Conservation (phyloP, 441 rosid species). For the Bruguiera hainesii region DNA sequence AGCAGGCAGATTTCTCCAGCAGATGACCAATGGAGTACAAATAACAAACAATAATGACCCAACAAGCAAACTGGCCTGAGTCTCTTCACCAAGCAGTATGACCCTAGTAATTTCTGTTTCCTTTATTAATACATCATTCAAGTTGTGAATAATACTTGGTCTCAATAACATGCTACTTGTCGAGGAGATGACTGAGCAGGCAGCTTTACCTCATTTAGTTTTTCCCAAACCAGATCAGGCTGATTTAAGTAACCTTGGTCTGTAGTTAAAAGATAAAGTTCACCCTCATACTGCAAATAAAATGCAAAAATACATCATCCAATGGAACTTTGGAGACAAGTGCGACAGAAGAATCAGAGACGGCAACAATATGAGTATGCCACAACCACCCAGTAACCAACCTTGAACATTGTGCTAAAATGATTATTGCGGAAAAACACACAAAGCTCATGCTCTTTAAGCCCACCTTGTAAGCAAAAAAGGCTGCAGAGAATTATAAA, state of each 20-base stretch:
- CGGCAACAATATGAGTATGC: neutral
- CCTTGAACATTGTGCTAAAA: constrained; percentile 99
- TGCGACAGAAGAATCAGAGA: constrained; percentile 10
- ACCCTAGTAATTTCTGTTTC: too few species aligned
- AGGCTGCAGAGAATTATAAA: constrained; percentile 50
- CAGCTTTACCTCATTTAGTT: constrained; percentile 76
- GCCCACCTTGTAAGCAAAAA: constrained; percentile 82
- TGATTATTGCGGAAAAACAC: constrained; percentile 98
- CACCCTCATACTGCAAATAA: constrained; percentile 76
- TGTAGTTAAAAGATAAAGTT: constrained; percentile 94
- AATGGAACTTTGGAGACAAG: neutral
- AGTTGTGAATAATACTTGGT: too few species aligned
- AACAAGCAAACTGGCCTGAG: too few species aligned
- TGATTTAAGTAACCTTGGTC: constrained; percentile 97
- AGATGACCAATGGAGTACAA: too few species aligned
- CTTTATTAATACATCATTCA: too few species aligned
- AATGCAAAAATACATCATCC: constrained; percentile 8
- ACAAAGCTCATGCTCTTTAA: constrained; percentile 93
- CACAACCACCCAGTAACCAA: constrained; percentile 30
- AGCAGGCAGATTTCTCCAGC: too few species aligned
- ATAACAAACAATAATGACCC: too few species aligned
- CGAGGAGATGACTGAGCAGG: neutral
- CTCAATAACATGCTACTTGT: constrained; percentile 4
- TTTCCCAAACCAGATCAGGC: constrained; percentile 97
- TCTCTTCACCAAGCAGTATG: too few species aligned